phyloP scores from a whole-genome alignment of 148 eudicot species.

The Vaccinium macrocarpon region DNA sequence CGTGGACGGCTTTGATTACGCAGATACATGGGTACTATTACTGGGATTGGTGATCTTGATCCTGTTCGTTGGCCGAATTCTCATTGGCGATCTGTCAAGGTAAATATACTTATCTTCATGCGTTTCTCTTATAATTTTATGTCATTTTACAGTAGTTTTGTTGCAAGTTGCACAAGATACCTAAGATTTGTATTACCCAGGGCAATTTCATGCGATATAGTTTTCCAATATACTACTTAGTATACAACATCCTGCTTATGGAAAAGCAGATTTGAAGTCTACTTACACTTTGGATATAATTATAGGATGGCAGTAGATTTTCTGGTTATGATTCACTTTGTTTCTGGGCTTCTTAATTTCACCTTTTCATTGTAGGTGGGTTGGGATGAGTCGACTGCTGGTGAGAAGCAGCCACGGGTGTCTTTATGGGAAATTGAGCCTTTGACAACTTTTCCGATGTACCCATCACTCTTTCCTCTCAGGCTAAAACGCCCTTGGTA shows the following conservation, averaged over 20 bases:
- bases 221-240: background rate
- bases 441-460: slow-evolving; percentile 96
- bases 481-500: slow-evolving; percentile 96
- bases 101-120: slow-evolving; percentile 21
- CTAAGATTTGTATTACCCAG: background rate
- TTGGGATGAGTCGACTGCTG: slow-evolving; percentile 98
- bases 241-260: background rate
- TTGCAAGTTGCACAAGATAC: background rate
- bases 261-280: background rate
- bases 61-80: slow-evolving; percentile 97
- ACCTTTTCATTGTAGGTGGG: slow-evolving; percentile 63
- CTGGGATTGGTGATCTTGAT: slow-evolving; percentile 90
- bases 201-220: background rate
- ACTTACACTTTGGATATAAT: background rate
- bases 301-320: background rate
- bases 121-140: background rate
- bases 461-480: slow-evolving; percentile 91
- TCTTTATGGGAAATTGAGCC: slow-evolving; percentile 99
- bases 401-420: slow-evolving; percentile 97
- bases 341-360: slow-evolving; percentile 4
- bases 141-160: background rate
- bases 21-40: slow-evolving; percentile 99
- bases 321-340: background rate
- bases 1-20: slow-evolving; percentile 23
- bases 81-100: slow-evolving; percentile 99